Evolutionary conservation across 306 rosid genomes (phyloP), one percentile per base, ranked within the genome.

Genomic region (Castanea mollissima): DNA sequence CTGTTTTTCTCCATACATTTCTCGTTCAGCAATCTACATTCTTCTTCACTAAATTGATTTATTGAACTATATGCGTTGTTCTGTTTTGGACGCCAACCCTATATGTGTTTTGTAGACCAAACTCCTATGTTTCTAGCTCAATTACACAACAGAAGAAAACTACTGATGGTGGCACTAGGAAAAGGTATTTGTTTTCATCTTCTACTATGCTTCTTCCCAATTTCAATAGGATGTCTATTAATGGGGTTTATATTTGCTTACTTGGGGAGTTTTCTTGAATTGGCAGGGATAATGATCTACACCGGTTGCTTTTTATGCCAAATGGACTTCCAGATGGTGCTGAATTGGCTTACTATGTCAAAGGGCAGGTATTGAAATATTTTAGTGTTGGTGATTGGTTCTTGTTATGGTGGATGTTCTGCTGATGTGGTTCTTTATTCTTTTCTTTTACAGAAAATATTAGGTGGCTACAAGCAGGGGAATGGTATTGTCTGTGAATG

Each of bases 291-390:
- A 90, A 96, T 21, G 99, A 96, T 86, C 90, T 96, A 71, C 99
- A 96, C 83, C 80, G 92, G 85, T 81, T 96, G 75, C 91, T 96
- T 67, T 96, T 96, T 81, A 88, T 96, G 97, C 98, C 98, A 76
- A 93, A 93, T 69, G 99, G 98, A 73, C 92, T 96, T 68, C 99
- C 98, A 6, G 96, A 96, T 85, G 99, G 99, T 52, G 94, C 99
- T 77, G 97, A 96, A 82, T 87, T 96, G 89, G 97, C 97, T 44
- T 96, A 93, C 89, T 91, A 87, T 77, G 91, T 96, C 79, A 96
- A 96, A 76, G 98, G 98, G 78, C 99, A 93, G 97, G 99, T 96
- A 79, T 75, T 55, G 14, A 55, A 18, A 29, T 20, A 62, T 57
- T 32, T 78, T n/a, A 56, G 52, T 23, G 11, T 41, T 87, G 77